Evolutionary conservation across 441 rosid genomes (phyloP), one percentile per base, ranked within the genome.

Genomic region (Viola pubescens): DNA sequence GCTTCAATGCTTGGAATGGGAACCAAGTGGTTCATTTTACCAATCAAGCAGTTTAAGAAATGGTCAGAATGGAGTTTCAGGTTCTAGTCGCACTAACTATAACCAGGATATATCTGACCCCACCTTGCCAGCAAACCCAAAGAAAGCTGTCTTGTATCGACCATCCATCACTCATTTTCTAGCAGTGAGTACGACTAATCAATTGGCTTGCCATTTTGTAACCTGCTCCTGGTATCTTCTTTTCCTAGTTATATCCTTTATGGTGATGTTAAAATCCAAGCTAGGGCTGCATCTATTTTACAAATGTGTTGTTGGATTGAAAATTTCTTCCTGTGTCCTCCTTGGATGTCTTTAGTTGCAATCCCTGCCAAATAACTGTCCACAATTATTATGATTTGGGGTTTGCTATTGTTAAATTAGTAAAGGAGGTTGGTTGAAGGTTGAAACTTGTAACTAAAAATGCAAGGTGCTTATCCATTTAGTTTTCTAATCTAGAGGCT

Each of bases 1-100:
- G 94, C 94, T 91, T 75, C 98, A 91, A 60, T 85, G 91, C 80
- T 61, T 91, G 69, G 98, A 91, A 68, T 91, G 98, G 98, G 98
- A 91, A 70, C 95, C 95, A 12, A 83, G 91, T 64, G 98, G 98
- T 73, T 82, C 94, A 56, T 79, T 91, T 68, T 91, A 80, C 70
- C 84, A 79, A 73, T 63, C 82, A 60, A 55, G 73, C 73, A 77
- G 67, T 68, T 41, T 70, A 67, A 85, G 81, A 79, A 62, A 63
- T 62, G 79, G 84, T 63, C 89, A 73, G 68, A 83, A 80, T 74
- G 83, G 81, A 62, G 82, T 73, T 51, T 65, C 75, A 60, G 89
- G 88, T 58, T 73, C 78, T 75, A 71, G 77, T 73, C 83, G 80
- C 44, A 51, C 70, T 62, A 86, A 79, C 75, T 66, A 75, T 53